These are phyloP conservation scores for Suillus cothurnatus DNA, from an alignment of 768 basidiomycete genomes.

Conservation along the genomic window DNA sequence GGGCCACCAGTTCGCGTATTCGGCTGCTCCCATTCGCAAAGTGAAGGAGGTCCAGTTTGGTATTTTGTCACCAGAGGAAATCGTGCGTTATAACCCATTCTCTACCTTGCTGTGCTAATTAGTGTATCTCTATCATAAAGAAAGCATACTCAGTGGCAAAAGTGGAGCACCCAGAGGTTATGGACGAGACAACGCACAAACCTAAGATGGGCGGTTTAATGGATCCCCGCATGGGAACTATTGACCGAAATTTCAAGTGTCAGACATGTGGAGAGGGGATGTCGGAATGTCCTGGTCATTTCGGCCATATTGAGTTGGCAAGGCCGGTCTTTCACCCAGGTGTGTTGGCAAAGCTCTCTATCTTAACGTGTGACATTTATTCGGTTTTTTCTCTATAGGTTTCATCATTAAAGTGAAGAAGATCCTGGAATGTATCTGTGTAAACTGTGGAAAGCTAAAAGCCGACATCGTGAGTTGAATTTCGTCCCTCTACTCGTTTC, in stretches of 20 bases:
- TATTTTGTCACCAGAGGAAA: constrained; percentile 98
- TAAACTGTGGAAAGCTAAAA: constrained; percentile 97
- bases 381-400: constrained; percentile 53
- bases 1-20: constrained; percentile 89
- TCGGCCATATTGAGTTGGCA: constrained; percentile 97
- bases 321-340: constrained; percentile 97
- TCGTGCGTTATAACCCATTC: constrained; percentile 49
- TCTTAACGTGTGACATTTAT: constrained; percentile 12
- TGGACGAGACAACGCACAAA: constrained; percentile 91
- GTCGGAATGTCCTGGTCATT: constrained; percentile 99
- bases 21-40: constrained; percentile 92
- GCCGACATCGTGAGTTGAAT: constrained; percentile 92
- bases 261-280: constrained; percentile 99
- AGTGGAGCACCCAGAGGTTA: constrained; percentile 98
- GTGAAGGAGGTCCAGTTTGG: constrained; percentile 99
- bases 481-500: constrained; percentile 88
- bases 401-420: constrained; percentile 99
- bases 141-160: constrained; percentile 99
- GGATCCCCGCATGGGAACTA: constrained; percentile 98
- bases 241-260: constrained; percentile 97
- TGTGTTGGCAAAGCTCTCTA: constrained; percentile 39
- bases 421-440: constrained; percentile 98
- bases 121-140: constrained; percentile 44
- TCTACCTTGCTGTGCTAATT: constrained; percentile 10
- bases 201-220: constrained; percentile 94